Percentiles rank a stretch among this genome's conserved stretches.
Evolutionary conservation across 2,329 filamentous ascomycete species (phyloP).

Genomic region (Colletotrichum graminicola): DNA sequence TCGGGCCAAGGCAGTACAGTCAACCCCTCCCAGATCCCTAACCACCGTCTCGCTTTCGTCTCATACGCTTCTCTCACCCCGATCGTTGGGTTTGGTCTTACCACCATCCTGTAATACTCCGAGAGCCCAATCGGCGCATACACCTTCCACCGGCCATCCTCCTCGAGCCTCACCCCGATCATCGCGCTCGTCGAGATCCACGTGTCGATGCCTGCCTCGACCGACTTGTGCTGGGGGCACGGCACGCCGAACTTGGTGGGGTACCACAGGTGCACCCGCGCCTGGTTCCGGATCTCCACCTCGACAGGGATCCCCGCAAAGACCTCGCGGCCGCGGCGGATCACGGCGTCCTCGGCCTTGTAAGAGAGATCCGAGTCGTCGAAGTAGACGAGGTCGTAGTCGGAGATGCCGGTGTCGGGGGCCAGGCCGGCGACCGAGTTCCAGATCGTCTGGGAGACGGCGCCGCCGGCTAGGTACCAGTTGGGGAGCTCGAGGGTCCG

Average conservation of each 20-base stretch:
- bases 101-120: conserved; percentile 51
- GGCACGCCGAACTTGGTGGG: conserved; percentile 48
- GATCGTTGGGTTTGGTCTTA: conserved; percentile 49
- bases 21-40: conserved; percentile 47
- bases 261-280: conserved; percentile 55
- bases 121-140: conserved; percentile 53
- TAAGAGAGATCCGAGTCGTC: conserved; percentile 51
- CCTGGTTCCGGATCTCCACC: conserved; percentile 55
- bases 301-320: conserved; percentile 50
- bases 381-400: conserved; percentile 55
- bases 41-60: conserved; percentile 50
- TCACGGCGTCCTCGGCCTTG: conserved; percentile 52
- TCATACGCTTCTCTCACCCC: conserved; percentile 48
- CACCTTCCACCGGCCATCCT: conserved; percentile 48
- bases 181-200: conserved; percentile 54
- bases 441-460: conserved; percentile 56
- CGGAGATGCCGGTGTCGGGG: conserved; percentile 51
- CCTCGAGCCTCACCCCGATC: conserved; percentile 48
- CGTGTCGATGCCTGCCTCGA: conserved; percentile 50
- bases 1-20: conserved; percentile 47
- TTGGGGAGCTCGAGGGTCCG: conserved; percentile 48
- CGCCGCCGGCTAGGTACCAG: conserved; percentile 54
- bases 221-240: conserved; percentile 48
- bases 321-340: conserved; percentile 47
- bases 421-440: conserved; percentile 48